phyloP scores from a whole-genome alignment of 495 filamentous ascomycete genomes.

The Penicillium steckii region DNA sequence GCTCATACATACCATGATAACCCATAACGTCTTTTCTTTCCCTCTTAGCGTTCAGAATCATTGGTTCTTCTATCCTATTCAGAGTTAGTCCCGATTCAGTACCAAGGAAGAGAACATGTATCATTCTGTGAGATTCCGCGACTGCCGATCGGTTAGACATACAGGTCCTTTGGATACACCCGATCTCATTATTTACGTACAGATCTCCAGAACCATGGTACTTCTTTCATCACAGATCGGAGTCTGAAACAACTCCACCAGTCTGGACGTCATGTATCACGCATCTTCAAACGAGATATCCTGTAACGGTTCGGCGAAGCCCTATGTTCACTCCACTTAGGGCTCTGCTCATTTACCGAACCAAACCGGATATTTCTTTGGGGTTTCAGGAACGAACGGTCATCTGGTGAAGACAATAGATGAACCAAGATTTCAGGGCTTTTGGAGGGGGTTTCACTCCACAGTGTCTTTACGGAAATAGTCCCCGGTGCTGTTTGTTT shows the following conservation, averaged over 20 bases:
- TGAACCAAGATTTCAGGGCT: background rate
- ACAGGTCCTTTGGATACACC: too few relatives aligned
- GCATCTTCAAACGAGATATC: background rate
- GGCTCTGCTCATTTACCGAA: conserved; percentile 2
- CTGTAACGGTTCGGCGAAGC: background rate
- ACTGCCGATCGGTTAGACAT: too few relatives aligned
- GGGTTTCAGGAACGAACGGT: background rate
- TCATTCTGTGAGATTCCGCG: too few relatives aligned
- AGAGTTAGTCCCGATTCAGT: too few relatives aligned
- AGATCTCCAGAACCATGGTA: background rate
- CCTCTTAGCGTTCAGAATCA: too few relatives aligned
- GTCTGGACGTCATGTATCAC: background rate
- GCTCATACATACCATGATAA: too few relatives aligned
- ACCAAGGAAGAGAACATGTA: too few relatives aligned
- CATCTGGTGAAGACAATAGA: too few relatives aligned
- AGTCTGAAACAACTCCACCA: background rate
- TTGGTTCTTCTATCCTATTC: too few relatives aligned
- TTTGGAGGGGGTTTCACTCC: background rate
- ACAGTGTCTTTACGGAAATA: background rate
- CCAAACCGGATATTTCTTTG: background rate
- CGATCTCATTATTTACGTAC: background rate
- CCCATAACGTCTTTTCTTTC: too few relatives aligned
- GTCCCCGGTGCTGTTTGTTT: background rate
- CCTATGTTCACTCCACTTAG: background rate
- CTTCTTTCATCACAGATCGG: background rate